Conservation (phyloP, 1,139 yeast genomes). For the Taphrina wiesneri region DNA sequence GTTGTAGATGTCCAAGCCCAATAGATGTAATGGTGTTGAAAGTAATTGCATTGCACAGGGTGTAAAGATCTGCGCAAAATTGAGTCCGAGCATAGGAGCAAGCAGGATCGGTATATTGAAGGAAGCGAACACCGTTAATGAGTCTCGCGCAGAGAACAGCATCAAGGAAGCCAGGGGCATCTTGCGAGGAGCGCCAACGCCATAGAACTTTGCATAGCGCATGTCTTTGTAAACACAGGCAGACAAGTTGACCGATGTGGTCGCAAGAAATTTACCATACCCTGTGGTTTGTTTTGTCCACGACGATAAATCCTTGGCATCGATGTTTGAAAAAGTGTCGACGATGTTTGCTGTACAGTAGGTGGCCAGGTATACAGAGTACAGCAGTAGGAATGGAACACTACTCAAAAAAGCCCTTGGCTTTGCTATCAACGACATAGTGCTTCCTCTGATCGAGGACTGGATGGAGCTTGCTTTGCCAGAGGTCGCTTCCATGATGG, state of each 20-base stretch:
- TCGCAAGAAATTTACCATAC: constrained; percentile 26
- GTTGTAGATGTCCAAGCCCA: constrained; percentile 35
- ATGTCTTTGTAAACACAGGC: constrained; percentile 31
- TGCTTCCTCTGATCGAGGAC: constrained; percentile 7
- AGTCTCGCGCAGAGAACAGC: constrained; percentile 35
- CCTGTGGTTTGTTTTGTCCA: constrained; percentile 30
- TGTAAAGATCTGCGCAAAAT: constrained; percentile 32
- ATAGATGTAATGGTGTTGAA: constrained; percentile 35
- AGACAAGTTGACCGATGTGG: constrained; percentile 30
- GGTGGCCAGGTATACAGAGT: constrained; percentile 28
- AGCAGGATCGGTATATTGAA: constrained; percentile 35
- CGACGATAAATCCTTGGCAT: neutral
- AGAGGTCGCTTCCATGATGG: constrained; percentile 34
- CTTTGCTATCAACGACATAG: neutral
- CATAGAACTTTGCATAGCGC: constrained; percentile 33
- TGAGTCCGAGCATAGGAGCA: constrained; percentile 33
- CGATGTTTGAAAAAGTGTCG: constrained; percentile 19
- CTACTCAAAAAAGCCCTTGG: constrained; percentile 18
- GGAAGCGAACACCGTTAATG: constrained; percentile 33
- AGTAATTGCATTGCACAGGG: constrained; percentile 36
- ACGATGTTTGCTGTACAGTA: constrained; percentile 32
- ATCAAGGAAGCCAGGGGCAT: constrained; percentile 18
- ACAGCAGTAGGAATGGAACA: constrained; percentile 29
- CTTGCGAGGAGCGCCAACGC: constrained; percentile 27
- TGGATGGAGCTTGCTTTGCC: constrained; percentile 24